Percentiles rank a stretch among this genome's conserved stretches.
phyloP scores from a whole-genome alignment of 805 yeast genomes.

The Suhomyces sp. region DNA sequence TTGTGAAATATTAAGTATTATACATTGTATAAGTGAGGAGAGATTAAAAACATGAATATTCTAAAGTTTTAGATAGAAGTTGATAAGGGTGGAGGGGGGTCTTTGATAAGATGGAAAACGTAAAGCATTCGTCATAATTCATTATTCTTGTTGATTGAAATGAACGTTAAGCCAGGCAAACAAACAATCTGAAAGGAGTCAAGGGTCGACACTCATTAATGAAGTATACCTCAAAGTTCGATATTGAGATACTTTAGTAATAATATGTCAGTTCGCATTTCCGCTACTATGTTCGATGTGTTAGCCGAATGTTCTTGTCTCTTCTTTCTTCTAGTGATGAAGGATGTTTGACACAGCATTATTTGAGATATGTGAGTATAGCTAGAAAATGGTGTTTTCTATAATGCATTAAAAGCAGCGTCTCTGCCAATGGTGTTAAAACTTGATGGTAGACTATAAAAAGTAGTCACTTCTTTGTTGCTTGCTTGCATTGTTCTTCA shows the following conservation, averaged over 20 bases:
- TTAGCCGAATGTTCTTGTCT: no score
- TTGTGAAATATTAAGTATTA: slow-evolving; percentile 6
- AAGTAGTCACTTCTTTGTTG: slow-evolving; percentile 49
- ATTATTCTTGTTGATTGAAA: slow-evolving; percentile 12
- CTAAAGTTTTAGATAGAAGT: slow-evolving; percentile 1
- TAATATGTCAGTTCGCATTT: no score
- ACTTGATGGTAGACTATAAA: slow-evolving; percentile 20
- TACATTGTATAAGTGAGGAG: slow-evolving; percentile 6
- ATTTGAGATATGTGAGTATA: no score
- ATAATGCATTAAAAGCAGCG: slow-evolving; percentile 1
- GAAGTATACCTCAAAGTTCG: no score
- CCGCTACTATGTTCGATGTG: no score
- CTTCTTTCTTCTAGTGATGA: no score
- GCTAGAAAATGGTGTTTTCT: slow-evolving; percentile 1
- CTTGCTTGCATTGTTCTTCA: slow-evolving; percentile 37
- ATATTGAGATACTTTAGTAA: no score
- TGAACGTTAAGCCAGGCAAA: slow-evolving; percentile 1
- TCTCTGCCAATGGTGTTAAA: not conserved
- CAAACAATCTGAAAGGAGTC: slow-evolving; percentile 1
- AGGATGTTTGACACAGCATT: no score
- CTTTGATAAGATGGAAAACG: slow-evolving; percentile 1
- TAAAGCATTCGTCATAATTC: slow-evolving; percentile 15
- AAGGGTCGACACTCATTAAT: no score
- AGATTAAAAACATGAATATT: slow-evolving; percentile 7
- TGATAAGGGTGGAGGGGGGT: slow-evolving; percentile 1